These are phyloP conservation scores for Calocybe gangraenosa DNA, from an alignment of 768 basidiomycete species.

Conservation along the genomic window DNA sequence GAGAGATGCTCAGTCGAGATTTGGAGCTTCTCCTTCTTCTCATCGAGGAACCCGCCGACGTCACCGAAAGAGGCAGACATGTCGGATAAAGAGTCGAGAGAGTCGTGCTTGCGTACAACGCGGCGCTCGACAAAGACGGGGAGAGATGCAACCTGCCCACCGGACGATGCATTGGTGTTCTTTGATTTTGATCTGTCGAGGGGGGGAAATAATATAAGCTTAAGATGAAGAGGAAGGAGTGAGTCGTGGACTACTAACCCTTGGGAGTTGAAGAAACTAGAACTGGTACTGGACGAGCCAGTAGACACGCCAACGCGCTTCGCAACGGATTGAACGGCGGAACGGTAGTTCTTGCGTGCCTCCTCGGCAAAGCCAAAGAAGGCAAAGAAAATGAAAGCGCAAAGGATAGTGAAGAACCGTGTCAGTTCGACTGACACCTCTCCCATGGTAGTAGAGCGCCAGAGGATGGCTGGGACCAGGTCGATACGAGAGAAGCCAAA, in stretches of 20 bases:
- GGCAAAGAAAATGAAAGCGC: slow-evolving; percentile 45
- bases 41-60: slow-evolving; percentile 29
- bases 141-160: slow-evolving; percentile 22
- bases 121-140: slow-evolving; percentile 46
- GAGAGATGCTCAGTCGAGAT: slow-evolving; percentile 29
- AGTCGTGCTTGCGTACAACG: slow-evolving; percentile 43
- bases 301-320: slow-evolving; percentile 23
- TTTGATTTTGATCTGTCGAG: slow-evolving; percentile 22
- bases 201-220: background rate
- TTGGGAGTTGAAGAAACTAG: slow-evolving; percentile 21
- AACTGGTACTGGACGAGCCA: slow-evolving; percentile 9
- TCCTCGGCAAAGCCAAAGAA: slow-evolving; percentile 55
- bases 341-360: slow-evolving; percentile 40
- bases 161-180: slow-evolving; percentile 8
- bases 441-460: slow-evolving; percentile 23
- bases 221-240: background rate
- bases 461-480: slow-evolving; percentile 31
- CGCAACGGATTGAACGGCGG: slow-evolving; percentile 27
- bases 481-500: slow-evolving; percentile 38
- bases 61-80: slow-evolving; percentile 37
- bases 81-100: slow-evolving; percentile 43
- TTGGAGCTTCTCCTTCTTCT: slow-evolving; percentile 29
- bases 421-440: slow-evolving; percentile 25
- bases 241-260: slow-evolving; percentile 15
- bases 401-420: slow-evolving; percentile 36